Evolutionary conservation across 1,139 yeast genomes (phyloP), one percentile per base, ranked within the genome.

Genomic region (Hyphopichia wangnamkhiaoensis): DNA sequence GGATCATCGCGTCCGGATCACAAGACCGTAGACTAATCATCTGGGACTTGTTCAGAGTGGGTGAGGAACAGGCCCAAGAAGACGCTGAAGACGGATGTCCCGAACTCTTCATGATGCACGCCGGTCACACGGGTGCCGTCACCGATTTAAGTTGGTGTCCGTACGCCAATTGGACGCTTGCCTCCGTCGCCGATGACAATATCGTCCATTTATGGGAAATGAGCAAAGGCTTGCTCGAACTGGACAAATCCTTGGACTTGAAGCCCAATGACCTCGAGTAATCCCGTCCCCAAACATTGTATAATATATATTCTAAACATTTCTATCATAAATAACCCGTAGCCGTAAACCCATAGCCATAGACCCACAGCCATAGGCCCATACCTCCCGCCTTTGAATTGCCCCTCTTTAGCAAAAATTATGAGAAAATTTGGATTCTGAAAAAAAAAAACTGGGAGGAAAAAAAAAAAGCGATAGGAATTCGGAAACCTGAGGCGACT

Each of bases 81-180:
- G 84, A 84, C 46, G 86, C 84, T 29, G 84, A 79, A 44, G 94
- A 86, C 53, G 95, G 93, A 34, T 83, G 85, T 34, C 90, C 93
- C 5, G 95, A 86, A 54, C 61, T 85, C 28, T 71, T 85, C 51
- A 83, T 85, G 90, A 83, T 86, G 82, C 95, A 86, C 53, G 94
- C 93, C 27, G 95, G 95, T 14, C 94, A 85, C 54, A 83, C 88
- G 10, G 84, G 89, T 10, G 74, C 84, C 1, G 83, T 86, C 9
- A 80, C 82, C 26, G 95, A 86, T 56, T 70, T 85, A 49, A 74
- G 80, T 34, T 82, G 88, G 74, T 83, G 84, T 53, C 81, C 84
- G 3, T 78, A 72, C 50, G 73, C 79, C 41, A 85, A 85, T 13
- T 85, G 91, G 91, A 74, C 87, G 24, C 54, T 84, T 41, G 88